Base-by-base conservation (phyloP, 2,329 filamentous ascomycete species). In the Rasamsonia emersonii region DNA sequence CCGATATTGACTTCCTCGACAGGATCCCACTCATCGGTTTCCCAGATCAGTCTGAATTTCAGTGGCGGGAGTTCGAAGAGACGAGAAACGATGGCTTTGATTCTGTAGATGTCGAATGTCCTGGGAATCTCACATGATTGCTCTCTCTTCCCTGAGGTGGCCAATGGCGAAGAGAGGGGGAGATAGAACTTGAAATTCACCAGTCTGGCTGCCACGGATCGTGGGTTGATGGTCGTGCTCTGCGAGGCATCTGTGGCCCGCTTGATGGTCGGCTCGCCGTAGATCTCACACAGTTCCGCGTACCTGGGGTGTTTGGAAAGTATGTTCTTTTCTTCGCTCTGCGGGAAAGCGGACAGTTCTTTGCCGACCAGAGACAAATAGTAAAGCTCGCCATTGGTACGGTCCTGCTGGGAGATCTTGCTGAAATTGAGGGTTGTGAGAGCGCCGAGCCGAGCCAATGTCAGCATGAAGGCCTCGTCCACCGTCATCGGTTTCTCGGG, bases 21-120 rank as follows among this genome's bases (percentile, higher is more conserved):
- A 0, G 84, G 84, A 55, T 94, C 86, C 76, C 82, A 85, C 56
- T 95, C 88, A 13, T 85, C 84, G 6, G 86, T 94, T 62, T 94
- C 86, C 82, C 85, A 93, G 1, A 91, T 63, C 29, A 96, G 56
- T 24, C 68, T 70, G 38, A 89, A 62, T 24, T 61, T 61, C 40
- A 85, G 65, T 0, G 86, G 82, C 28, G 68, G 59, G 8, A 82
- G 45, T 1, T 61, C 66, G 47, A 93, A 85, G n/a, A 80, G 54
- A 42, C 73, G 78, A 0, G 79, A 81, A 1, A 85, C 79, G 6
- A 93, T 67, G 0, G 84, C 82, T 51, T 91, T 82, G 10, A 94
- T 73, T 3, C 77, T 72, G 47, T 95, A 96, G 4, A 88, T 75
- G 44, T 88, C 81, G 48, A 82, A 80, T 0, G 79, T 77, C 47